phyloP scores from a whole-genome alignment of 371 early-diverging fungal species.

The Mucor indicus region DNA sequence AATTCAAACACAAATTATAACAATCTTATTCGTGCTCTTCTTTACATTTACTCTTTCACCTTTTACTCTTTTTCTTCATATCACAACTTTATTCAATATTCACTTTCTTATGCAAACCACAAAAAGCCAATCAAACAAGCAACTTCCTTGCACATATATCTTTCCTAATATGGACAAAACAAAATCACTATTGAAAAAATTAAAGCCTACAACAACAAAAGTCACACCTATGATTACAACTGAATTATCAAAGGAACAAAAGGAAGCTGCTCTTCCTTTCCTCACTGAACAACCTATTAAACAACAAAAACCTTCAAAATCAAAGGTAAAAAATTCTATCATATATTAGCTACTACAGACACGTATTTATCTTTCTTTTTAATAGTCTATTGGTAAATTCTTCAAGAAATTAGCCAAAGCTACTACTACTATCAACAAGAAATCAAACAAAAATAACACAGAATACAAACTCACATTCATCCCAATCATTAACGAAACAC shows the following conservation, averaged over 20 bases:
- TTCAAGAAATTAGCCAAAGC: slow-evolving; percentile 8
- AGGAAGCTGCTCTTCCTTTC: slow-evolving; percentile 14
- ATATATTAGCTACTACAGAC: neutral
- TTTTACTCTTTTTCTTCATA: slow-evolving; percentile 1
- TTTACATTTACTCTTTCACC: slow-evolving; percentile 9
- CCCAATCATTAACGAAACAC: slow-evolving; percentile 7
- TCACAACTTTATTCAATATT: slow-evolving; percentile 2
- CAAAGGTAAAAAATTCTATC: slow-evolving; percentile 8
- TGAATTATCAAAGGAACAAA: slow-evolving; percentile 9
- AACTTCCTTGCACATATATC: slow-evolving; percentile 6
- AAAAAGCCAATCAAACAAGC: neutral
- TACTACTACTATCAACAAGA: slow-evolving; percentile 2
- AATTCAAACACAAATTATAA: slow-evolving; percentile 4
- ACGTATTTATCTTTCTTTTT: neutral
- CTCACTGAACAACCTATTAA: slow-evolving; percentile 1
- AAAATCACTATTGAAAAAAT: slow-evolving; percentile 2
- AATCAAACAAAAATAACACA: too few relatives aligned
- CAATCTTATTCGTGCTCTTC: slow-evolving; percentile 7
- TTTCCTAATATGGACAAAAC: neutral
- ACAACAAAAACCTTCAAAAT: slow-evolving; percentile 3
- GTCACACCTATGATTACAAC: neutral
- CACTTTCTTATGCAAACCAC: slow-evolving; percentile 2
- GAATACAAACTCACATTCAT: slow-evolving; percentile 14
- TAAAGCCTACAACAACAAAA: neutral
- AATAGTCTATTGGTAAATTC: slow-evolving; percentile 12